phyloP scores from a whole-genome alignment of 257 asterid species.

The Nicotiana sylvestris region DNA sequence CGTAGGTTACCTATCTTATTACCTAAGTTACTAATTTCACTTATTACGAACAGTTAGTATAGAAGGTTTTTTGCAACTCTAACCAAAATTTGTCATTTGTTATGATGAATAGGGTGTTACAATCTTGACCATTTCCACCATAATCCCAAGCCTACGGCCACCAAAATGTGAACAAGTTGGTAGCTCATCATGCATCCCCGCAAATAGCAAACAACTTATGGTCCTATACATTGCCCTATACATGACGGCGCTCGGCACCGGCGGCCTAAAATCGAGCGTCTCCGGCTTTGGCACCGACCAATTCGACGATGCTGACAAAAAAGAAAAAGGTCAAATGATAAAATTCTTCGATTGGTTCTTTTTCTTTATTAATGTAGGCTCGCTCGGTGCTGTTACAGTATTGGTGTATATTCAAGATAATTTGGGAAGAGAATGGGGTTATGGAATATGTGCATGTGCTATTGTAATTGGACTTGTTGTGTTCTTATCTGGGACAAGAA shows the following conservation, averaged over 20 bases:
- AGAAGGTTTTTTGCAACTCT: no score
- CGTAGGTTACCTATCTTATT: no score
- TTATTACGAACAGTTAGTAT: no score
- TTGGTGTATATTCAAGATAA: slow-evolving; percentile 75
- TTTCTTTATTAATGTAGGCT: slow-evolving; percentile 69
- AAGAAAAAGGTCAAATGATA: slow-evolving; percentile 54
- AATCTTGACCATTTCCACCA: slow-evolving; percentile 63
- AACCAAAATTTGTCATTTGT: background rate
- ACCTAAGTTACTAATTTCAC: no score
- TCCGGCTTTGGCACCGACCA: slow-evolving; percentile 89
- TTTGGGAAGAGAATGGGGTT: slow-evolving; percentile 71
- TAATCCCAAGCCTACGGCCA: slow-evolving; percentile 59
- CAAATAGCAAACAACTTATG: slow-evolving; percentile 43
- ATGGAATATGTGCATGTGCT: slow-evolving; percentile 77
- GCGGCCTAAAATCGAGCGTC: slow-evolving; percentile 80
- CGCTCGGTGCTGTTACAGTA: slow-evolving; percentile 66
- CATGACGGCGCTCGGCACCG: slow-evolving; percentile 82
- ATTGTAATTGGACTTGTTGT: slow-evolving; percentile 44
- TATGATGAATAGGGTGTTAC: slow-evolving; percentile 55
- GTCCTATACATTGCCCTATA: slow-evolving; percentile 61
- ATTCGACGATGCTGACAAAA: slow-evolving; percentile 58
- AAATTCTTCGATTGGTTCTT: slow-evolving; percentile 90
- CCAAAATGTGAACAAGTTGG: slow-evolving; percentile 53
- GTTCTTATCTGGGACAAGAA: slow-evolving; percentile 55
- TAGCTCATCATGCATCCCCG: slow-evolving; percentile 51